Conservation (phyloP, 352 stramenopile species). For the Pythium aquatile region DNA sequence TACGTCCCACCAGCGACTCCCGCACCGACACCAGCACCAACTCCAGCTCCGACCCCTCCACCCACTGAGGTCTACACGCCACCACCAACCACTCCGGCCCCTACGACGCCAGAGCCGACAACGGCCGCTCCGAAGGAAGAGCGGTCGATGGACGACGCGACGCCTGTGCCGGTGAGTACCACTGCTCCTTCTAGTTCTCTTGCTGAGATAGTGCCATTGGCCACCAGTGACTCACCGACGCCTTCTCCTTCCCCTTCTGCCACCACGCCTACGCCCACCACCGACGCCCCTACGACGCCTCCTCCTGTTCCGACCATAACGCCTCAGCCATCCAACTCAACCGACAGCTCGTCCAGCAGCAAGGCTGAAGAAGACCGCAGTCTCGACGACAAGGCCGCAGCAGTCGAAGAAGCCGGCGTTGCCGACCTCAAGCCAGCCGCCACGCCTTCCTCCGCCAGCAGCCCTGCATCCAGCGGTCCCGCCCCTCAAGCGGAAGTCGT, state of each 20-base stretch:
- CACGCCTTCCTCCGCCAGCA: not conserved
- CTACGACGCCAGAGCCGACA: not conserved
- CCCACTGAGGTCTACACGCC: slow-evolving; percentile 1
- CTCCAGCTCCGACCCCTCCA: slow-evolving; percentile 4
- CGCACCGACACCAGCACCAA: slow-evolving; percentile 11
- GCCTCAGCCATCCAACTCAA: not conserved
- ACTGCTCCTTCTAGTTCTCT: slow-evolving; percentile 4
- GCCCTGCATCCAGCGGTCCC: not conserved
- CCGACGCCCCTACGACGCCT: not conserved
- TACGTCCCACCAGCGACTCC: slow-evolving; percentile 3
- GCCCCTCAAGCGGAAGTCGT: slow-evolving; percentile 2
- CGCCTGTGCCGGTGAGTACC: slow-evolving; percentile 17
- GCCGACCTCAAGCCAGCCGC: not conserved
- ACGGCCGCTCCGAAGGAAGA: slow-evolving; percentile 4
- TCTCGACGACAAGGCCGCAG: slow-evolving; percentile 5
- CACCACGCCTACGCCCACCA: not conserved
- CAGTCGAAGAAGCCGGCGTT: not conserved
- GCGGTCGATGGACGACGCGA: slow-evolving; percentile 2
- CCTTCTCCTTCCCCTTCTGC: slow-evolving; percentile 13
- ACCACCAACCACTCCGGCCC: not conserved
- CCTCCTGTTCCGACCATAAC: not conserved
- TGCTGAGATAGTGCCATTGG: not conserved
- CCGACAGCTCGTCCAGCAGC: not conserved
- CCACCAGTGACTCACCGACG: slow-evolving; percentile 16
- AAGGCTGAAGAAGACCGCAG: slow-evolving; percentile 12